phyloP scores from a whole-genome alignment of 768 basidiomycete species.

The Leucocoprinus birnbaumii region DNA sequence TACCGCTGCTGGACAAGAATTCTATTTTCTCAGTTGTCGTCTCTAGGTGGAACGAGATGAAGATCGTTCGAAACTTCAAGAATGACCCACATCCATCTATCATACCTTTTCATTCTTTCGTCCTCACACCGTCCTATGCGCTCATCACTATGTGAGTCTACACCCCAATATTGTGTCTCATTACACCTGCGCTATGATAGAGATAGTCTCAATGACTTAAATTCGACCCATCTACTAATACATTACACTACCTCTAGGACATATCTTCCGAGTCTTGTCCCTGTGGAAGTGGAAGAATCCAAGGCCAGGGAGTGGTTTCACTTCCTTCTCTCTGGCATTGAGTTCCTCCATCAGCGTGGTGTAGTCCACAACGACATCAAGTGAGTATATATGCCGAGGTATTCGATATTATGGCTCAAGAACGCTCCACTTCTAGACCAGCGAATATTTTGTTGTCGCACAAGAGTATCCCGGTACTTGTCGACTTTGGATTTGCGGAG shows the following conservation, averaged over 20 bases:
- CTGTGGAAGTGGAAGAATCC: constrained; percentile 81
- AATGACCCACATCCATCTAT: constrained; percentile 87
- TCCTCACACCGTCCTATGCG: constrained; percentile 88
- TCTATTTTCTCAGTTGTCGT: not conserved
- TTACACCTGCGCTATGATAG: not conserved
- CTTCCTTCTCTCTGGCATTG: constrained; percentile 76
- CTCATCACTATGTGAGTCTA: constrained; percentile 83
- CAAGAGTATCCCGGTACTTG: constrained; percentile 79
- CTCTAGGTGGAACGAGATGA: constrained; percentile 95
- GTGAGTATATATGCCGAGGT: constrained; percentile 37
- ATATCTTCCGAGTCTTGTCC: constrained; percentile 80
- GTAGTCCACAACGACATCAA: constrained; percentile 95
- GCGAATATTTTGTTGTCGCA: constrained; percentile 88
- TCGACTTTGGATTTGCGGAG: constrained; percentile 97
- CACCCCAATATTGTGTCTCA: not conserved
- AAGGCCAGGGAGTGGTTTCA: constrained; percentile 82
- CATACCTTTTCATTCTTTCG: constrained; percentile 91
- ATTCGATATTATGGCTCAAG: not conserved
- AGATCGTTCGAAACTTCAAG: constrained; percentile 84
- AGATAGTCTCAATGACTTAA: too few species aligned
- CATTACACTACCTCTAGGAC: constrained; percentile 49
- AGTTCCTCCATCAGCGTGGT: constrained; percentile 80
- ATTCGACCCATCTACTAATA: constrained; percentile 1
- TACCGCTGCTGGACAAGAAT: not conserved
- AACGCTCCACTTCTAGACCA: constrained; percentile 46